Conservation (phyloP, 345 rosid genomes). For the Salix arbutifolia region DNA sequence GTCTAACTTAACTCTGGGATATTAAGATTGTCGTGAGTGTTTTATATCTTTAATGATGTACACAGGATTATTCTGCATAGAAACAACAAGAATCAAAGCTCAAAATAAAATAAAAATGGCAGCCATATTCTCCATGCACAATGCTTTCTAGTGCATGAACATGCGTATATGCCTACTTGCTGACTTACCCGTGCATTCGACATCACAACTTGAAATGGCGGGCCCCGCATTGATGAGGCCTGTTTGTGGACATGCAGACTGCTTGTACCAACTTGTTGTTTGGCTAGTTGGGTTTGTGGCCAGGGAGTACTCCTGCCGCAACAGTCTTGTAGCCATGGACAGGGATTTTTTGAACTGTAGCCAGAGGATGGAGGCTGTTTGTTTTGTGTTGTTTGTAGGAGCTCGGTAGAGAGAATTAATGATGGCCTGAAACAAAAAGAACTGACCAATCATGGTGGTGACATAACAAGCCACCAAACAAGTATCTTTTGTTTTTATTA, state of each 20-base stretch:
- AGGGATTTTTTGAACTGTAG: conserved; percentile 15
- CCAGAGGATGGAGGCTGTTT: conserved; percentile 3
- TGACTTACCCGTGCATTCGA: conserved; percentile 6
- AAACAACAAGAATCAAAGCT: conserved; percentile 18
- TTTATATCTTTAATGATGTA: conserved; percentile 25
- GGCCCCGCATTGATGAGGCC: neutral
- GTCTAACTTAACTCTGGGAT: neutral
- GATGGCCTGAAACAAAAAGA: neutral
- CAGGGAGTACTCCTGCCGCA: conserved; percentile 5
- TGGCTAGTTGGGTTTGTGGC: neutral
- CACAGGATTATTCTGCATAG: neutral
- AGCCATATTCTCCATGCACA: conserved; percentile 25
- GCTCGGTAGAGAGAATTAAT: neutral
- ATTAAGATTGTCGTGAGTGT: neutral
- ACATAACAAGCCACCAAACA: neutral
- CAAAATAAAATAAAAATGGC: conserved; percentile 2
- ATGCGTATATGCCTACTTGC: neutral
- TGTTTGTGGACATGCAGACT: neutral
- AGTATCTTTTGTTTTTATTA: neutral
- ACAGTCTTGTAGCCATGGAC: conserved; percentile 17
- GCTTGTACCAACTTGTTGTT: neutral
- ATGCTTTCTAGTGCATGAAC: neutral
- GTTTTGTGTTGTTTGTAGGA: neutral
- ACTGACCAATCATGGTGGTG: neutral
- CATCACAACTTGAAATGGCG: conserved; percentile 3